Evolutionary conservation across 176 grass and related monocot genomes (phyloP).

Genomic region (Oryza glumipatula): DNA sequence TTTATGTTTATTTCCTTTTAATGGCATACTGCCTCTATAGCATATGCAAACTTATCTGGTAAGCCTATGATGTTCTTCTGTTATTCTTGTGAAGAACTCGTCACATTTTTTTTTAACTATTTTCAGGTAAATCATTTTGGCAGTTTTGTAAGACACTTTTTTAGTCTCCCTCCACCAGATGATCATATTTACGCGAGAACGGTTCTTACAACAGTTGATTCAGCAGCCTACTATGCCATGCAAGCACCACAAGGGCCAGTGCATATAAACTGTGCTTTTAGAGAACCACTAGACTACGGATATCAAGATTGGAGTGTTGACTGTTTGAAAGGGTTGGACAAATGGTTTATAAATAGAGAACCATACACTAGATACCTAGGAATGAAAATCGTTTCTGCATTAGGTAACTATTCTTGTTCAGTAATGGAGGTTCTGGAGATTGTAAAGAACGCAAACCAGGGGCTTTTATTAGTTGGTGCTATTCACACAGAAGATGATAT

Average conservation of each 20-base stretch:
- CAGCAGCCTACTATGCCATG: constrained; percentile 74
- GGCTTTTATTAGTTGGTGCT: constrained; percentile 81
- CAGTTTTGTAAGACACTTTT: constrained; percentile 77
- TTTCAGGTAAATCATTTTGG: constrained; percentile 96
- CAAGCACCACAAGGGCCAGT: constrained; percentile 75
- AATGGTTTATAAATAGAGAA: constrained; percentile 65
- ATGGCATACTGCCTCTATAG: not conserved
- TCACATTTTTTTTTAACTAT: constrained; percentile 30
- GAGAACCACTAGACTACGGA: constrained; percentile 78
- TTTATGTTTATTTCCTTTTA: not conserved
- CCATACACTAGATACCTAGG: constrained; percentile 85
- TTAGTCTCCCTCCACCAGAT: constrained; percentile 77
- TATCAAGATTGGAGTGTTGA: constrained; percentile 59
- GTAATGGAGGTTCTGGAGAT: constrained; percentile 67
- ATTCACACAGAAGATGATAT: constrained; percentile 79
- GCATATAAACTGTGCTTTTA: constrained; percentile 90
- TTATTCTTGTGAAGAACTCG: constrained; percentile 12
- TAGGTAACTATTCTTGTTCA: constrained; percentile 47
- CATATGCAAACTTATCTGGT: constrained; percentile 22
- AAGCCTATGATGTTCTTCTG: not conserved
- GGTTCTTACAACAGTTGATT: constrained; percentile 91
- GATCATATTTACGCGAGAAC: constrained; percentile 76
- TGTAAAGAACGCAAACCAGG: constrained; percentile 64
- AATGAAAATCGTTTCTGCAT: constrained; percentile 51
- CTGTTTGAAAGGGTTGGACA: constrained; percentile 76